A percentile compares a stretch with the other conserved stretches of the same genome.
Evolutionary conservation across 2,329 filamentous ascomycete species (phyloP).

Genomic region (Paramyrothecium sp.): DNA sequence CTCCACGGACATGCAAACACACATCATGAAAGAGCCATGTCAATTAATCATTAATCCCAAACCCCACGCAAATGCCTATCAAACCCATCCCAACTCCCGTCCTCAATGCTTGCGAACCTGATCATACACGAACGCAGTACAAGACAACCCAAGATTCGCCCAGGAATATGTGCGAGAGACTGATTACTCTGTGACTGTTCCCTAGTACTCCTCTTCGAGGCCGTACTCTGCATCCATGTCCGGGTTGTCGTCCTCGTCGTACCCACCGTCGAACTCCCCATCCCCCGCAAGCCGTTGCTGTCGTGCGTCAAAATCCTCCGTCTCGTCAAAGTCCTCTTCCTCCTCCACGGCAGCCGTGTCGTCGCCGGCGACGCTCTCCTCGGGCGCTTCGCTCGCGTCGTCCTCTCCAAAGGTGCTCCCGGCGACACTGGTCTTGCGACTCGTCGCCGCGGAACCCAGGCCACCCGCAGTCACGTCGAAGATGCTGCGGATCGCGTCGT

Average conservation of each 20-base stretch:
- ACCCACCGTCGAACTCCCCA: constrained; percentile 26
- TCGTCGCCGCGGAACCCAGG: constrained; percentile 50
- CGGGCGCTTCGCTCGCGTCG: constrained; percentile 30
- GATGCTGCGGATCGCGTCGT: constrained; percentile 59
- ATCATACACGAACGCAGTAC: too few species aligned
- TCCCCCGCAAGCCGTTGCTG: constrained; percentile 25
- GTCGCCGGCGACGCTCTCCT: constrained; percentile 34
- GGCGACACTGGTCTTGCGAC: constrained; percentile 38
- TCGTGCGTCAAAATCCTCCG: constrained; percentile 32
- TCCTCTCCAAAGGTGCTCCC: constrained; percentile 34
- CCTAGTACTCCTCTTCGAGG: constrained; percentile 20
- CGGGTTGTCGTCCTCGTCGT: constrained; percentile 35
- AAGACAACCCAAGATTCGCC: too few species aligned
- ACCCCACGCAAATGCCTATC: too few species aligned
- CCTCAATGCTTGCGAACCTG: too few species aligned
- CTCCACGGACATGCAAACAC: too few species aligned
- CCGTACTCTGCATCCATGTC: constrained; percentile 36
- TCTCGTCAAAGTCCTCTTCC: constrained; percentile 33
- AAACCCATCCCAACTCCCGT: too few species aligned
- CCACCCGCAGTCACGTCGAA: constrained; percentile 49
- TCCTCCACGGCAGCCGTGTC: constrained; percentile 26
- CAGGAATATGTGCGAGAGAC: too few species aligned
- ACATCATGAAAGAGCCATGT: too few species aligned
- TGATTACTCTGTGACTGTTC: too few species aligned
- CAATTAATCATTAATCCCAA: too few species aligned